Percentiles rank a stretch among this genome's conserved stretches.
These are phyloP conservation scores for Cicer pinnatifidum DNA, from an alignment of 306 rosid genomes.

Conservation along the genomic window DNA sequence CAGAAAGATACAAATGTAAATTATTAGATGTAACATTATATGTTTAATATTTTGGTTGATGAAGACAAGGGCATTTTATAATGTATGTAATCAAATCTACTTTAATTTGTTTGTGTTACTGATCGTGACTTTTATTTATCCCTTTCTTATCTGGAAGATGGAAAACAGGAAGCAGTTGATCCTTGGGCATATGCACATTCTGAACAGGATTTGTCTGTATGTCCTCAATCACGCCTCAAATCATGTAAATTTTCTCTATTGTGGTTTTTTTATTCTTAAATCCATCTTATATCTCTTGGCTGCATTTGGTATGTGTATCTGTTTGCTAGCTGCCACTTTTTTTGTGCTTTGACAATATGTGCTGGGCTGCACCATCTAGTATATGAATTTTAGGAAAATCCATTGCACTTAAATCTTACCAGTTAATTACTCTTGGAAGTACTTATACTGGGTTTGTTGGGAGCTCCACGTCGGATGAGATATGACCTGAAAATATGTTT, in stretches of 20 bases:
- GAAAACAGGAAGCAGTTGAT: conserved; percentile 27
- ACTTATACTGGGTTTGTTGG: conserved; percentile 4
- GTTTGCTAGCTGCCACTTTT: conserved; percentile 27
- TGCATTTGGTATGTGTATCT: conserved; percentile 10
- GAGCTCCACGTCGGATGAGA: too few species aligned
- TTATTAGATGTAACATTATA: conserved; percentile 2
- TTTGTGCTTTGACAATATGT: neutral
- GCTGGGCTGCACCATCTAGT: neutral
- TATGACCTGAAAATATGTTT: too few species aligned
- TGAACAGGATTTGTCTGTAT: conserved; percentile 11
- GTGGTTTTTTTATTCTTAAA: conserved; percentile 14
- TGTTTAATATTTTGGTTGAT: conserved; percentile 33
- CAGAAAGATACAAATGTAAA: neutral
- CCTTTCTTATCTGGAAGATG: conserved; percentile 3
- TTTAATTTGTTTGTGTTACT: conserved; percentile 4
- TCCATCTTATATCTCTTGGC: conserved; percentile 2
- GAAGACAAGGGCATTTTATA: neutral
- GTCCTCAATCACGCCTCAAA: conserved; percentile 27
- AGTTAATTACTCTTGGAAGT: conserved; percentile 4
- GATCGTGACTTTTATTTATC: neutral
- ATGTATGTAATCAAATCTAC: neutral
- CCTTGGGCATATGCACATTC: conserved; percentile 2
- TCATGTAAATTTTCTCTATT: neutral
- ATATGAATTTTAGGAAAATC: conserved; percentile 1
- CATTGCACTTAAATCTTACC: neutral